Conservation (phyloP, 768 basidiomycete genomes). For the Suillus discolor region DNA sequence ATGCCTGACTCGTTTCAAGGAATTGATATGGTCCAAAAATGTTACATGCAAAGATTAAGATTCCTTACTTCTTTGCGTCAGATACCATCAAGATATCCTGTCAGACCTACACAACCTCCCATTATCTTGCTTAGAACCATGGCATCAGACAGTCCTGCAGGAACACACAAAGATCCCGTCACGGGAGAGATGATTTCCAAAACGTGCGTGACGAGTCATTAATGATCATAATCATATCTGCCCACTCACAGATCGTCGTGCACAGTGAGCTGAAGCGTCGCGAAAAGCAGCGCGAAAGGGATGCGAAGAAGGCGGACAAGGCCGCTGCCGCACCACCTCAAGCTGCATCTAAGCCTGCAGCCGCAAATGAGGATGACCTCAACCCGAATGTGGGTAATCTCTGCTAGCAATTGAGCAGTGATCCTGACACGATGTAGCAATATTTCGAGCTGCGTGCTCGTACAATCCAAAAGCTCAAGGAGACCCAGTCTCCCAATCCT, state of each 20-base stretch:
- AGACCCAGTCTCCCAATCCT: conserved; percentile 85
- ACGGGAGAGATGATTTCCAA: conserved; percentile 99
- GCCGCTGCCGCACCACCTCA: conserved; percentile 53
- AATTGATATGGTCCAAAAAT: conserved; percentile 26
- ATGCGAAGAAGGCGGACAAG: conserved; percentile 78
- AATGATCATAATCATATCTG: conserved; percentile 19
- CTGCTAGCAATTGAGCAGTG: neutral
- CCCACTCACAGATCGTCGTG: conserved; percentile 20
- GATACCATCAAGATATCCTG: conserved; percentile 11
- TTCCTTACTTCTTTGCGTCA: conserved; percentile 4
- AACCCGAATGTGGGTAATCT: conserved; percentile 78
- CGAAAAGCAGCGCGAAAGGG: conserved; percentile 76
- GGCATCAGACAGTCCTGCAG: conserved; percentile 39
- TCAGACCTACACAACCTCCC: neutral
- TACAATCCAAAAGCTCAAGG: conserved; percentile 82
- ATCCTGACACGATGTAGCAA: conserved; percentile 62
- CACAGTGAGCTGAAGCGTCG: conserved; percentile 92
- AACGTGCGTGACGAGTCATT: conserved; percentile 55
- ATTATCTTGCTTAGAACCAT: conserved; percentile 28
- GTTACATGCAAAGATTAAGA: conserved; percentile 22
- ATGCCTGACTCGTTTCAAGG: neutral
- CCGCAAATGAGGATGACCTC: conserved; percentile 75
- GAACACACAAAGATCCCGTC: conserved; percentile 70
- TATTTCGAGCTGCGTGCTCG: conserved; percentile 94
- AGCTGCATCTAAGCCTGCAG: conserved; percentile 42